Percentiles rank a stretch among this genome's conserved stretches.
These are phyloP conservation scores for Globisporangium acanthophoron DNA, from an alignment of 352 stramenopile species.

Conservation along the genomic window DNA sequence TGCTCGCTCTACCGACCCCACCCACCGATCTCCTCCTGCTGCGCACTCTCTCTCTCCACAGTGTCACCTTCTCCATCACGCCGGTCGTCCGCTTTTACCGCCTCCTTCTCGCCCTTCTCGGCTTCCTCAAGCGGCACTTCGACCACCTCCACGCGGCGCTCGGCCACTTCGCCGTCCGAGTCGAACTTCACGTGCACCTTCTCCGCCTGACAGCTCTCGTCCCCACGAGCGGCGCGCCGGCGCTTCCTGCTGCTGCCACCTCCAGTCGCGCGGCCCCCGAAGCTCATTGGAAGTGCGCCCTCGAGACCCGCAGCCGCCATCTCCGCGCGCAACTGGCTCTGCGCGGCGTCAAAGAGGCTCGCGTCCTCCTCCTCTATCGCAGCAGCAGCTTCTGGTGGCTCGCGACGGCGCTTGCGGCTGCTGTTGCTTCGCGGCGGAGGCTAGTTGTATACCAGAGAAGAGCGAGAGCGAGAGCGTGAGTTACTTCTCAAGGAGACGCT, in stretches of 20 bases:
- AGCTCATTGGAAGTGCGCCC: conserved; percentile 50
- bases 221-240: not conserved
- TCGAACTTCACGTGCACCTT: conserved; percentile 64
- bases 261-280: conserved; percentile 21
- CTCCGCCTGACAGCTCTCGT: conserved; percentile 13
- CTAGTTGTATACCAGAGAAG: not conserved
- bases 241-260: conserved; percentile 2
- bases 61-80: too few relatives aligned
- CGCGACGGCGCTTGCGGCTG: conserved; percentile 22
- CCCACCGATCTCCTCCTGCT: not conserved
- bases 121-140: conserved; percentile 10
- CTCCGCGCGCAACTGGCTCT: conserved; percentile 46
- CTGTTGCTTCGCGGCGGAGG: not conserved
- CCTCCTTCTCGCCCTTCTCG: not conserved
- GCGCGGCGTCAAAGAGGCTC: conserved; percentile 44
- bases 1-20: not conserved
- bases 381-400: not conserved
- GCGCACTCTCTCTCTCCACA: too few relatives aligned
- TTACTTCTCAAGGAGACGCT: not conserved
- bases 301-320: conserved; percentile 56
- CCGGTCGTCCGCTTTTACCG: too few relatives aligned
- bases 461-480: too few relatives aligned
- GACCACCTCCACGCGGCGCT: conserved; percentile 38
- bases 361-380: conserved; percentile 12
- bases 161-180: conserved; percentile 52